Base-by-base conservation (phyloP, 306 rosid species). In the Pyrus bretschneideri region DNA sequence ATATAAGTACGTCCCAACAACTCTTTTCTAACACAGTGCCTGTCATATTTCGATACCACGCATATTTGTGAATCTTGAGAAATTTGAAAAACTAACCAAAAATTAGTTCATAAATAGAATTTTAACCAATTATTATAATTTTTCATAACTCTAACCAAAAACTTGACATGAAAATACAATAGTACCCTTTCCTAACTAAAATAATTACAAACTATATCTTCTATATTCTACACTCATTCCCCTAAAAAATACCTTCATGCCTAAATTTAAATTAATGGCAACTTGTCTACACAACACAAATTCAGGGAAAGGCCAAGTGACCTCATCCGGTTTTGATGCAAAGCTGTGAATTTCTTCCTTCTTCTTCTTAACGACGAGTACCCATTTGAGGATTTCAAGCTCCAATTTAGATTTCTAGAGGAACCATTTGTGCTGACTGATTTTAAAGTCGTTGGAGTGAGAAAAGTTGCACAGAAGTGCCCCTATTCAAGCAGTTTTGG, bases 271-370 rank as follows among this genome's bases (percentile, higher is more conserved):
- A 46, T 15, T 4, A 12, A 44, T 44, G 27, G n/a, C 40, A 75
- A 87, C 97, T 97, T 89, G 83, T 89, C 87, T 90, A 70, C 92
- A 92, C 6, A 95, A 88, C 49, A 95, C 96, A 35, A 97, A 87
- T 86, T 95, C 96, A 60, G 98, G 98, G 85, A 95, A 95, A 82
- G 82, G 83, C 29, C 93, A 93, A 9, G 87, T 85, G 71, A 73
- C 82, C 75, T 95, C 98, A 45, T 90, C 90, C 0, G 88, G 90
- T 78, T 86, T 90, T 11, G 97, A 79, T 3, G 74, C 83, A 52
- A 85, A 88, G 80, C 83, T 86, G 65, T 90, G 96, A n/a, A 5
- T 63, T 74, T 95, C 97, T 66, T 85, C 86, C 74, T 83, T 85
- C 67, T 87, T 82, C 69, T 80, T 31, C 69, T 80, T 31, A 31